A percentile compares a stretch with the other conserved stretches of the same genome.
These are phyloP conservation scores for Bryoglossum gracile DNA, from an alignment of 495 filamentous ascomycete genomes.

Conservation along the genomic window DNA sequence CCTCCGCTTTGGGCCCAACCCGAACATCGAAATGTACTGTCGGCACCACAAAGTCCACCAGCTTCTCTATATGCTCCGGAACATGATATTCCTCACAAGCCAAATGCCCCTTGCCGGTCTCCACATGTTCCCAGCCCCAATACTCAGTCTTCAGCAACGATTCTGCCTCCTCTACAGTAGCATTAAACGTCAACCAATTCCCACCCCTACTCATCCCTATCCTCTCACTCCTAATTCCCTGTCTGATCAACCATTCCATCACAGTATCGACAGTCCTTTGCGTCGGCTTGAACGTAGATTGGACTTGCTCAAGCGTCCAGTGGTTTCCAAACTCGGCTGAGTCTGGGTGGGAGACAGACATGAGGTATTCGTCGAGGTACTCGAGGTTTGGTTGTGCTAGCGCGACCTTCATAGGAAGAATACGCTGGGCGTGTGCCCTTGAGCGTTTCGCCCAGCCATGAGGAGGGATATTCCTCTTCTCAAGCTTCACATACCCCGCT, in stretches of 20 bases:
- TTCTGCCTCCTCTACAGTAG: conserved; percentile 9
- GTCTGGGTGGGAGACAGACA: conserved; percentile 31
- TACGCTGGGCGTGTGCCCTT: background rate
- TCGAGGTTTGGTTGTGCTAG: conserved; percentile 43
- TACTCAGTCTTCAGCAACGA: conserved; percentile 1
- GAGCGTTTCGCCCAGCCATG: background rate
- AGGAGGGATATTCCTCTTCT: background rate
- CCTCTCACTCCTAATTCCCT: background rate
- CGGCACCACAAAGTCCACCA: conserved; percentile 23
- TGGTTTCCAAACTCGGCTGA: conserved; percentile 10
- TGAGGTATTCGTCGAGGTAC: conserved; percentile 39
- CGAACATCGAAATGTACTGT: conserved; percentile 24
- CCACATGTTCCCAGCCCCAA: background rate
- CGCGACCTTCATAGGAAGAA: conserved; percentile 41
- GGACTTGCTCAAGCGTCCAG: conserved; percentile 4
- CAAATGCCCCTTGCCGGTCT: conserved; percentile 11
- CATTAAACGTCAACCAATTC: background rate
- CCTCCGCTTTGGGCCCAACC: background rate
- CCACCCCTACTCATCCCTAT: background rate
- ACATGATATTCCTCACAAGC: conserved; percentile 24
- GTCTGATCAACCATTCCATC: background rate
- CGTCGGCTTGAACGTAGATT: conserved; percentile 6
- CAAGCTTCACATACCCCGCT: too few relatives aligned
- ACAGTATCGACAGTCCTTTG: conserved; percentile 9
- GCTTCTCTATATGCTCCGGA: conserved; percentile 11